Percentiles rank a stretch among this genome's conserved stretches.
These are phyloP conservation scores for Paraphysoderma sedebokerense DNA, from an alignment of 371 early-diverging fungal species.

Conservation along the genomic window DNA sequence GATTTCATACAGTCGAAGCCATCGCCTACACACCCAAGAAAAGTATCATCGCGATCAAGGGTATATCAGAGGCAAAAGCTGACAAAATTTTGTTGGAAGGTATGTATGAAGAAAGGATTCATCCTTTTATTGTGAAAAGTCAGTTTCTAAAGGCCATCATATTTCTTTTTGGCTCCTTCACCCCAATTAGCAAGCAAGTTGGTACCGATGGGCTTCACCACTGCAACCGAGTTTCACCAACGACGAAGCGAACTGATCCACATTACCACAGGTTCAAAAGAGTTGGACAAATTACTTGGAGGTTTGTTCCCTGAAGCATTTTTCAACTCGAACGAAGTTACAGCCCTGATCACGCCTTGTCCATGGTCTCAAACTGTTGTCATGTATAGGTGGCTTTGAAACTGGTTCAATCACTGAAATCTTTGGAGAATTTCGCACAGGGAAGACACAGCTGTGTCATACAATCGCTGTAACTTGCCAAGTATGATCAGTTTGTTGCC, in stretches of 20 bases:
- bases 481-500: constrained; percentile 17
- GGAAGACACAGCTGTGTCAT: constrained; percentile 98
- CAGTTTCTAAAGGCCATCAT: too few relatives aligned
- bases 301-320: too few relatives aligned
- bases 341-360: neutral
- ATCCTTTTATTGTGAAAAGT: too few relatives aligned
- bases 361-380: neutral
- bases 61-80: constrained; percentile 96
- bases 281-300: constrained; percentile 89
- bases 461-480: constrained; percentile 97
- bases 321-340: constrained; percentile 5
- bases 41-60: constrained; percentile 78
- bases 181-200: constrained; percentile 60
- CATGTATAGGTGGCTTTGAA: constrained; percentile 77
- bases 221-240: constrained; percentile 88
- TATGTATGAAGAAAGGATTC: constrained; percentile 11
- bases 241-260: constrained; percentile 71
- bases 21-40: constrained; percentile 96
- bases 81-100: constrained; percentile 94
- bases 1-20: constrained; percentile 88
- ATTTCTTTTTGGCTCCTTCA: too few relatives aligned
- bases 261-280: constrained; percentile 90
- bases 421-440: constrained; percentile 99
- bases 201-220: constrained; percentile 95
- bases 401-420: constrained; percentile 98